phyloP scores from a whole-genome alignment of 1,284 basidiomycete species.

The Singerocomus rubriflavus region DNA sequence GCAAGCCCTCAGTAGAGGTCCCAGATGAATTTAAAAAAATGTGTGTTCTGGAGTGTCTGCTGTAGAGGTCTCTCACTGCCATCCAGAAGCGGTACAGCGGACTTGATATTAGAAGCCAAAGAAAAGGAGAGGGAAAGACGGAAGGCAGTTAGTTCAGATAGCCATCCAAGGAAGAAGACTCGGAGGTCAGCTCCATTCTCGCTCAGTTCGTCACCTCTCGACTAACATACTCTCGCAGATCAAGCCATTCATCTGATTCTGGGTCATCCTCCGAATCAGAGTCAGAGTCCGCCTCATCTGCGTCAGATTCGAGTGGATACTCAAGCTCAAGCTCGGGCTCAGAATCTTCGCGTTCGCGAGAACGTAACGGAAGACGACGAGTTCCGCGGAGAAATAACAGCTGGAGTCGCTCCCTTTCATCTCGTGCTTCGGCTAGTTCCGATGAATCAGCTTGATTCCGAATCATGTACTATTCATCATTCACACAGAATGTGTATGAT shows the following conservation, averaged over 20 bases:
- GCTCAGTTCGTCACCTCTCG: background rate
- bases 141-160: slow-evolving; percentile 35
- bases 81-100: slow-evolving; percentile 62
- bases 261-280: slow-evolving; percentile 32
- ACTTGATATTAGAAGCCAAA: slow-evolving; percentile 69
- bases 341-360: slow-evolving; percentile 41
- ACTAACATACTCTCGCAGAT: slow-evolving; percentile 16
- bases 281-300: slow-evolving; percentile 35
- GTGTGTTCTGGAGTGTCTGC: slow-evolving; percentile 39
- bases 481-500: slow-evolving; percentile 16
- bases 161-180: slow-evolving; percentile 45
- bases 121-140: slow-evolving; percentile 63
- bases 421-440: slow-evolving; percentile 15
- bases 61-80: slow-evolving; percentile 8
- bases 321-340: slow-evolving; percentile 31
- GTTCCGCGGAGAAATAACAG: slow-evolving; percentile 34
- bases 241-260: slow-evolving; percentile 24
- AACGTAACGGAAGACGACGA: slow-evolving; percentile 45
- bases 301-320: slow-evolving; percentile 41
- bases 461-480: slow-evolving; percentile 6
- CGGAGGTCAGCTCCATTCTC: slow-evolving; percentile 42
- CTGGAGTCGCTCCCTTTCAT: slow-evolving; percentile 24
- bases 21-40: slow-evolving; percentile 79
- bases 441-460: slow-evolving; percentile 15
- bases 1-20: slow-evolving; percentile 69